Conservation (phyloP, 768 basidiomycete genomes). For the Mycena indigotica region DNA sequence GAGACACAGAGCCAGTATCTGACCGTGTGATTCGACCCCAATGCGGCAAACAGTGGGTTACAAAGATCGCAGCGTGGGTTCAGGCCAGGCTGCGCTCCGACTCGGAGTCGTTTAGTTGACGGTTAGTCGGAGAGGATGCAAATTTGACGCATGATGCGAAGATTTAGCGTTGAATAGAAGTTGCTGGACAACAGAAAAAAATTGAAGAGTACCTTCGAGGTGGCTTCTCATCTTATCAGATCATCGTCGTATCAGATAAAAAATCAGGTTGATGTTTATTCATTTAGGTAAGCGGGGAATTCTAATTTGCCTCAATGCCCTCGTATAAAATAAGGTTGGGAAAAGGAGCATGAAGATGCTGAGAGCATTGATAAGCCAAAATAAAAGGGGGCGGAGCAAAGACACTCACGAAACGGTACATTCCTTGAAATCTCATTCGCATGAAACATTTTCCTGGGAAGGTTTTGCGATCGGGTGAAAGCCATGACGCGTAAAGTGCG, state of each 20-base stretch:
- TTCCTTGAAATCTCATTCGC: conserved; percentile 58
- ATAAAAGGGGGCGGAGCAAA: not conserved
- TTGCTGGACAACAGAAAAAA: no score
- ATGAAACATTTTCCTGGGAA: conserved; percentile 59
- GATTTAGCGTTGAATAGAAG: no score
- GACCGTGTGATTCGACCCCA: not conserved
- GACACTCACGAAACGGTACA: conserved; percentile 55
- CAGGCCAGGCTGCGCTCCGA: not conserved
- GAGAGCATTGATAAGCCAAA: conserved; percentile 1
- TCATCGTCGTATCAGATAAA: no score
- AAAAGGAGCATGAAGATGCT: conserved; percentile 59
- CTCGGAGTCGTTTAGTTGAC: not conserved
- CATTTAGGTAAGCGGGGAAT: no score
- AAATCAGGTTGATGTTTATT: not conserved
- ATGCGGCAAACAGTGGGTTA: not conserved
- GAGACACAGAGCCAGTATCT: not conserved
- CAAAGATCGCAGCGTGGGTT: not conserved
- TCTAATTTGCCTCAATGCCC: conserved; percentile 35
- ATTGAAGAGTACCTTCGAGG: no score
- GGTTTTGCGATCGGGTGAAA: conserved; percentile 48
- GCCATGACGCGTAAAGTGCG: conserved; percentile 51
- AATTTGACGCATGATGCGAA: not conserved
- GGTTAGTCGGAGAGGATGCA: not conserved
- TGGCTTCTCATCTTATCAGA: no score
- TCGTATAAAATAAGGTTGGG: conserved; percentile 56